Evolutionary conservation across 345 rosid genomes (phyloP).

Genomic region (Microthlaspi erraticum): DNA sequence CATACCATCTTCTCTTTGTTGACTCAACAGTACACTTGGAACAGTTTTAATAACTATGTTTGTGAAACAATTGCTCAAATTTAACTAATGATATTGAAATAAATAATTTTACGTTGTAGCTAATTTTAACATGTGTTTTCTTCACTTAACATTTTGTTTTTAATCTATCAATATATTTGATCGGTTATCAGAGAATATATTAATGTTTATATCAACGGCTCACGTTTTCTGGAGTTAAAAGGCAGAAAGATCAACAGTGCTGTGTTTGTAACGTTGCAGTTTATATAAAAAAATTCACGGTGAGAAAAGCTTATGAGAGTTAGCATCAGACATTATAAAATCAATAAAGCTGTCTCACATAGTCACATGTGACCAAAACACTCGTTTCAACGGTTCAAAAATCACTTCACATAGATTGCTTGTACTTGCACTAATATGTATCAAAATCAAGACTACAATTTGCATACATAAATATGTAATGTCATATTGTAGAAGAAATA

Average conservation of each 20-base stretch:
- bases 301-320: conserved; percentile 19
- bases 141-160: neutral
- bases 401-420: neutral
- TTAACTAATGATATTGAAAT: neutral
- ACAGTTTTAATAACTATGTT: too few relatives aligned
- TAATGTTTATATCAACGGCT: neutral
- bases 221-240: neutral
- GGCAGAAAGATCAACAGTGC: neutral
- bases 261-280: conserved; percentile 25
- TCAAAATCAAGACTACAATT: conserved; percentile 19
- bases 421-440: neutral
- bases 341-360: conserved; percentile 27
- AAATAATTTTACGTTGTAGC: too few relatives aligned
- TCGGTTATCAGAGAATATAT: neutral
- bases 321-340: conserved; percentile 6
- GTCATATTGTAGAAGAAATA: neutral
- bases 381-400: conserved; percentile 24
- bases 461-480: neutral
- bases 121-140: too few relatives aligned
- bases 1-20: conserved; percentile 19
- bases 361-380: conserved; percentile 20
- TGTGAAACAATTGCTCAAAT: too few relatives aligned
- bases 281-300: neutral
- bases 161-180: neutral
- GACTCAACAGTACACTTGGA: neutral